Base-by-base conservation (phyloP, 2,329 filamentous ascomycete species). In the Penicillium nordicum region DNA sequence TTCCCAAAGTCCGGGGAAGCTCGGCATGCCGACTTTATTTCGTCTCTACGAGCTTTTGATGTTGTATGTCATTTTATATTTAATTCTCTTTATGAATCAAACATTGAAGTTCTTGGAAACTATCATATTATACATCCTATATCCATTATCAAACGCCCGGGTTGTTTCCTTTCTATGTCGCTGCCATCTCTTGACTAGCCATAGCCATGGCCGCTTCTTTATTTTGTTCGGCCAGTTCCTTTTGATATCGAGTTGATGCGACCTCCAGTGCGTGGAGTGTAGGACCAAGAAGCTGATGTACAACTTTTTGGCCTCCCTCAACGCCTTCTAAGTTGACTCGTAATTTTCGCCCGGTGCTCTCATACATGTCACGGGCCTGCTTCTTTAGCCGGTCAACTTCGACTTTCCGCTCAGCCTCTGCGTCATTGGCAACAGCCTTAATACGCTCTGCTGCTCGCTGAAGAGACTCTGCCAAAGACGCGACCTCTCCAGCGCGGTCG, bases 391-490 rank as follows among this genome's bases (percentile, higher is more conserved):
- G 81, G 41, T 85, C 83, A 16, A 95, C 83, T 51, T 85, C 80
- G n/a, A 82, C 80, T 50, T 86, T 79, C 30, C 90, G 83, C 59
- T 90, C 88, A 53, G 79, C 79, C 68, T 97, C 92, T 0, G 94
- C 94, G 65, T 90, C 87, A 14, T 85, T 82, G 0, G 88, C 89
- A 1, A 97, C 89, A 16, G 88, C 86, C 55, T 88, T 84, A 72
- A 97, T 93, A 27, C 94, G 85, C 57, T 88, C 84, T 54, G 87
- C 80, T 0, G 91, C 93, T 57, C 88, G 85, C 57, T 85, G 84
- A 14, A 99, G 80, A 10, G 92, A 93, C 70, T 96, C 90, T 8
- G 89, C 86, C 45, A 97, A 82, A 59, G 89, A 91, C 7, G 87
- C 85, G 14, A 97, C 81, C 74, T 99, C 93, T 41, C 82, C 81